phyloP scores from a whole-genome alignment of 805 yeast genomes.

The Barnettozyma sp. region DNA sequence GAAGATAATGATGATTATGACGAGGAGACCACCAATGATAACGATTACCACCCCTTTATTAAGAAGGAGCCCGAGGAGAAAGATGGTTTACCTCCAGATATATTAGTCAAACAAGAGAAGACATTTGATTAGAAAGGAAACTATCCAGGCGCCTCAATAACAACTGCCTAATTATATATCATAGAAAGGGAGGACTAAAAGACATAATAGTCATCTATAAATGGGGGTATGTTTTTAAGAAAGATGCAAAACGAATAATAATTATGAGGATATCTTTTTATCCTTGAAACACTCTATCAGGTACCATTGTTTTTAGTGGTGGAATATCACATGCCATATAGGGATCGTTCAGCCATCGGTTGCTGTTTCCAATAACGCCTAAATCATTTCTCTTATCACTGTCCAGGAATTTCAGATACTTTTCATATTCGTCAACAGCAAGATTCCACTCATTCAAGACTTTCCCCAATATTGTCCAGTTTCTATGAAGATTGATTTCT shows the following conservation, averaged over 20 bases:
- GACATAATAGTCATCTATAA: too few species aligned
- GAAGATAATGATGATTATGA: constrained; percentile 6
- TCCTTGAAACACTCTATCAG: not conserved
- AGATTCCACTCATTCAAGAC: constrained; percentile 46
- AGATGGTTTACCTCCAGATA: too few species aligned
- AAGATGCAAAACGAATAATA: not conserved
- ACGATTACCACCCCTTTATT: too few species aligned
- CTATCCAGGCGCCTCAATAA: too few species aligned
- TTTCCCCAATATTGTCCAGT: constrained; percentile 34
- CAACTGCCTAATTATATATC: too few species aligned
- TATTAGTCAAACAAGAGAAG: not conserved
- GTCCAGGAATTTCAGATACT: constrained; percentile 9
- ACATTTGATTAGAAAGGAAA: too few species aligned
- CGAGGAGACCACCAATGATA: too few species aligned
- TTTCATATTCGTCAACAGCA: constrained; percentile 43
- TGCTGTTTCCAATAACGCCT: not conserved
- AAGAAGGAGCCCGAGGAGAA: not conserved
- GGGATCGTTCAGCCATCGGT: constrained; percentile 14
- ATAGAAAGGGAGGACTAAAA: too few species aligned
- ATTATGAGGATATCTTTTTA: not conserved
- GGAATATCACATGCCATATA: constrained; percentile 14
- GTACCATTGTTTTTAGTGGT: constrained; percentile 8
- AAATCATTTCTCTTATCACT: constrained; percentile 7
- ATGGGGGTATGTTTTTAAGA: too few species aligned
- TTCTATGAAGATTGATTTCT: constrained; percentile 6